Evolutionary conservation across 148 eudicot genomes (phyloP).

Genomic region (Cornus suecica): DNA sequence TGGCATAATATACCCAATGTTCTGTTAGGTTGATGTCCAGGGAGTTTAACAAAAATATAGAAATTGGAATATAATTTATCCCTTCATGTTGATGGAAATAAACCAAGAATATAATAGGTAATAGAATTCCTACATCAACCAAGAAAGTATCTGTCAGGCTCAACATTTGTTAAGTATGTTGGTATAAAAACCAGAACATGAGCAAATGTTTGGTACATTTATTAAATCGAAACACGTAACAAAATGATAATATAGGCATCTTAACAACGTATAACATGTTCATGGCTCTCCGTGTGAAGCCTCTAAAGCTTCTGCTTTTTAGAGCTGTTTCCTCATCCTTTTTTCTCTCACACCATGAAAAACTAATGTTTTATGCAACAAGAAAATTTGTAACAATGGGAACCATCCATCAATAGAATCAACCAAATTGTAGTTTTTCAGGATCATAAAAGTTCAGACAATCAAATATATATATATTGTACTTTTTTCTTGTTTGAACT

Average conservation of each 20-base stretch:
- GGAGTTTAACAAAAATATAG: no score
- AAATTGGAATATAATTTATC: no score
- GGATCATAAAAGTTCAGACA: background rate
- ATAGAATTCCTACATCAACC: background rate
- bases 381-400: no score
- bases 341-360: background rate
- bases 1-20: no score
- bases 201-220: background rate
- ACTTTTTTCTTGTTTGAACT: background rate
- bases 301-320: background rate
- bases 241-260: background rate
- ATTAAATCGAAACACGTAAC: background rate
- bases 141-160: background rate
- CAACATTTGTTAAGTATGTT: background rate
- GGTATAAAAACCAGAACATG: background rate
- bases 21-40: no score
- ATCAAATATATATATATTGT: background rate
- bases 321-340: background rate
- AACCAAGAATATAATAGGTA: no score
- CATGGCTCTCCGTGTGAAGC: background rate
- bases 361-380: no score
- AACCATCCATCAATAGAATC: no score
- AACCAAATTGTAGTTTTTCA: background rate
- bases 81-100: no score
- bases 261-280: no score